phyloP scores from a whole-genome alignment of 306 rosid species.

The Quercus agrifolia region DNA sequence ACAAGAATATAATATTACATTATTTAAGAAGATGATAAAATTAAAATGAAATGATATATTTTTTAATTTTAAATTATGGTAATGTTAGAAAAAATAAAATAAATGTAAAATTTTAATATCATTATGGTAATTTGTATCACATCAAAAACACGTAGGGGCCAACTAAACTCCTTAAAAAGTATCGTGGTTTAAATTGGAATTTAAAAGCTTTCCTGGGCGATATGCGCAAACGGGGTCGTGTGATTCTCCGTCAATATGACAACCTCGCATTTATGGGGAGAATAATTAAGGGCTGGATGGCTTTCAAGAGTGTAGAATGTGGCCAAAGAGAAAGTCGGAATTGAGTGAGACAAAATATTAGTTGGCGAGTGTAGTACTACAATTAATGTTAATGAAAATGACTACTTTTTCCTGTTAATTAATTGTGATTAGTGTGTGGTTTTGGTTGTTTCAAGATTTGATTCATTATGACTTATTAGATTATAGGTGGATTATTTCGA shows the following conservation, averaged over 20 bases:
- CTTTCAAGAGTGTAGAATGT: not conserved
- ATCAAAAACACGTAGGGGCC: fast-evolving
- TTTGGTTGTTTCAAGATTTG: too few species aligned
- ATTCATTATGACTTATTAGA: too few species aligned
- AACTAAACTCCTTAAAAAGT: too few species aligned
- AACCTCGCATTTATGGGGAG: too few species aligned
- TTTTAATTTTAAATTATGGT: too few species aligned
- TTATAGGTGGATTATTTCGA: not conserved
- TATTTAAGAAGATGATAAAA: too few species aligned
- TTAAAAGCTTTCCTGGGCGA: not conserved
- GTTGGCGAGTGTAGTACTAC: not conserved
- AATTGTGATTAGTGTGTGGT: not conserved
- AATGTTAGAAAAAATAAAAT: too few species aligned
- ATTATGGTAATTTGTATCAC: too few species aligned
- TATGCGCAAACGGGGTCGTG: not conserved
- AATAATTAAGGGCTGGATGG: not conserved
- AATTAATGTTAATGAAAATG: not conserved
- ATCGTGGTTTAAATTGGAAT: too few species aligned
- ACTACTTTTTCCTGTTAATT: not conserved
- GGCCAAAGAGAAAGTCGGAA: not conserved
- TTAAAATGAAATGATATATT: too few species aligned
- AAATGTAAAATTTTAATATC: too few species aligned
- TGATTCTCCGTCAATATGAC: not conserved
- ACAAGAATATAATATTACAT: too few species aligned
- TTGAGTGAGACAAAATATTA: not conserved